Base-by-base conservation (phyloP, 139 green algal species). In the Edaphochlamys debaryana region DNA sequence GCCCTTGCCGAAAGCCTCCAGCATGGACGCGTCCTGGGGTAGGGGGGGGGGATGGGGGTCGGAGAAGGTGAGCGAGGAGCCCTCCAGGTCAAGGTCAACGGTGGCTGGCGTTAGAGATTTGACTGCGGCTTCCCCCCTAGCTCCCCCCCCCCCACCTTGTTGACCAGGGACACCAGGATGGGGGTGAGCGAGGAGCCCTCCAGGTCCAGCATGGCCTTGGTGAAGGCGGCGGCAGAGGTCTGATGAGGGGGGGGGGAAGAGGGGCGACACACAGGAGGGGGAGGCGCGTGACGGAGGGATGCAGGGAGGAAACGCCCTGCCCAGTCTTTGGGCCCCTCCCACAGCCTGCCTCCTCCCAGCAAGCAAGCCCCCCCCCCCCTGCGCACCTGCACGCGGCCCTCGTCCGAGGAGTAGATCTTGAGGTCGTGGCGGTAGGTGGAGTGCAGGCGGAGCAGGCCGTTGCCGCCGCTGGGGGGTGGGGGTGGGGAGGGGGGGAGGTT, bases 381-480 rank as follows among this genome's bases (percentile, higher is more conserved):
- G 17, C 52, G 15, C 72, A 93, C 93, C 92, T 99, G 97, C 80
- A 99, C 96, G 2, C 96, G 91, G 13, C 95, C 95, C 87, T 98
- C 93, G 79, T 99, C 97, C 4, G 92, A 97, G 40, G 93, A 97
- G 92, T 99, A 99, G 85, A 99, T 98, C 84, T 99, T 99, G 63
- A 99, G 91, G 91, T 99, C 97, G 62, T 99, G 97, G 63, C 96
- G 94, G 92, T 99, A 99, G 23, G 97, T 99, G 68, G 91, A 97
- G 93, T 99, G 97, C 76, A 99, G 93, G 54, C 97, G 93, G 79
- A 99, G 92, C 73, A 99, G 92, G 45, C 97, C 97, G 32, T 83
- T 83, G 64, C 77, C 77, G 34, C 77, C 77, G 45, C 77, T 83
- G 77, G 0, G n/a, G n/a, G n/a, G 87, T 30, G 20, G n/a, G 87